Percentiles rank a stretch among this genome's conserved stretches.
phyloP scores from a whole-genome alignment of 1,139 yeast species.

The Blastobotrys persicus region DNA sequence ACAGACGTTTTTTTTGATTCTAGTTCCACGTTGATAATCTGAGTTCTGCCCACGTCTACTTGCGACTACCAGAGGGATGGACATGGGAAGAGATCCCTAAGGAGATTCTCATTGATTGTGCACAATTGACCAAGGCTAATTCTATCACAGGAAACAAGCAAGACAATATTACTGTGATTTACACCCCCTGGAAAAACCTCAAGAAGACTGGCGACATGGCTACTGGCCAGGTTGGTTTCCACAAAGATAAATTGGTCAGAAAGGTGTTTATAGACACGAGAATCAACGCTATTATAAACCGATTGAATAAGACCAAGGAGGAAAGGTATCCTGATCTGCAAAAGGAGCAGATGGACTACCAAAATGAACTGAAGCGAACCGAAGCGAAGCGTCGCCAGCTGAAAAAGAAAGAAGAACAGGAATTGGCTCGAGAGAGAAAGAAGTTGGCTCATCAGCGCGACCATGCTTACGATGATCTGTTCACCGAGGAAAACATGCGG shows the following conservation, averaged over 20 bases:
- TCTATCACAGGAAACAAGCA: conserved; percentile 76
- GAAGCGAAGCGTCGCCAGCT: conserved; percentile 39
- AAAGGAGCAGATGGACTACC: conserved; percentile 41
- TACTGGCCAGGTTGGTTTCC: conserved; percentile 78
- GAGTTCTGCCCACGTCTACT: conserved; percentile 79
- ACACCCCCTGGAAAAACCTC: conserved; percentile 75
- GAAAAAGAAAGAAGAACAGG: conserved; percentile 33
- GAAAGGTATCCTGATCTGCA: conserved; percentile 54
- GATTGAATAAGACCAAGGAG: conserved; percentile 63
- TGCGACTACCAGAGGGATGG: conserved; percentile 50
- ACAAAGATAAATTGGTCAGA: conserved; percentile 55
- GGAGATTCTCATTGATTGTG: conserved; percentile 56
- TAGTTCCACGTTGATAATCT: conserved; percentile 77
- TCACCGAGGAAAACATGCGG: conserved; percentile 48
- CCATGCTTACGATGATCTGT: conserved; percentile 58
- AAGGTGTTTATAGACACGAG: conserved; percentile 55
- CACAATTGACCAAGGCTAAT: conserved; percentile 76
- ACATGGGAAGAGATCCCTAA: conserved; percentile 50
- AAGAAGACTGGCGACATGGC: conserved; percentile 74
- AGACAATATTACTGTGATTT: conserved; percentile 65
- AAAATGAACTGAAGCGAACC: conserved; percentile 35
- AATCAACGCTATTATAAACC: conserved; percentile 62
- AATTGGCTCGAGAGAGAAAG: conserved; percentile 33
- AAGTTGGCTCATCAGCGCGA: conserved; percentile 37
- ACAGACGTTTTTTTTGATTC: not conserved